Percentiles rank a stretch among this genome's conserved stretches.
These are phyloP conservation scores for Talaromyces islandicus DNA, from an alignment of 2,329 filamentous ascomycete genomes.

Conservation along the genomic window DNA sequence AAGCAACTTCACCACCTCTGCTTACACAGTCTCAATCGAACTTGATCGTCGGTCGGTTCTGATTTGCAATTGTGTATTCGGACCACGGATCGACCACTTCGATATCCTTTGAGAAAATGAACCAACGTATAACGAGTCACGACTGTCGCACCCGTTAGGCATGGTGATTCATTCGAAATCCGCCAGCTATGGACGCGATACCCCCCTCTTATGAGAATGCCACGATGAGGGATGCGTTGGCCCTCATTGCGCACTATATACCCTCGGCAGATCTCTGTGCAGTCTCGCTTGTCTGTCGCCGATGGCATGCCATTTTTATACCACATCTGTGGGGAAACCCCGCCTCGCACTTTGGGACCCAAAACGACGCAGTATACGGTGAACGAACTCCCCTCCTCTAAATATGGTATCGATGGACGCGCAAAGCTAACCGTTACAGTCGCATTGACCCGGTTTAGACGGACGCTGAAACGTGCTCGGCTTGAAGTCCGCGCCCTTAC, in stretches of 20 bases:
- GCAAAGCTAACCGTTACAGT: conserved; percentile 30
- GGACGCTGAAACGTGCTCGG: conserved; percentile 50
- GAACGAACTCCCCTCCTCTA: conserved; percentile 6
- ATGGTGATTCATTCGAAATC: neutral
- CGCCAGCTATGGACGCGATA: conserved; percentile 47
- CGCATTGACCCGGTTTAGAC: conserved; percentile 54
- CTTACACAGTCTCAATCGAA: neutral
- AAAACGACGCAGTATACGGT: conserved; percentile 57
- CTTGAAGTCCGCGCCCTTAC: conserved; percentile 49
- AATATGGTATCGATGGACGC: neutral
- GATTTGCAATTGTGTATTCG: neutral
- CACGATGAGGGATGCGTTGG: conserved; percentile 50
- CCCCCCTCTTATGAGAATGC: conserved; percentile 57
- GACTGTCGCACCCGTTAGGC: neutral
- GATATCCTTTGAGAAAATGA: neutral
- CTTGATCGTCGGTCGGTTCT: neutral
- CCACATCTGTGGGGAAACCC: conserved; percentile 58
- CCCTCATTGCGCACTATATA: conserved; percentile 52
- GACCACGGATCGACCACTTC: neutral
- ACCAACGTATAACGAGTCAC: neutral
- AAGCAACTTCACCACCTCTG: neutral
- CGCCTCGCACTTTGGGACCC: conserved; percentile 55
- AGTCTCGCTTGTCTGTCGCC: conserved; percentile 49
- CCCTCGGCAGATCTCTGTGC: conserved; percentile 52
- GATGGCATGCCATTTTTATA: conserved; percentile 55